These are phyloP conservation scores for Cystobasidium tubakii DNA, from an alignment of 768 basidiomycete species.

Conservation along the genomic window DNA sequence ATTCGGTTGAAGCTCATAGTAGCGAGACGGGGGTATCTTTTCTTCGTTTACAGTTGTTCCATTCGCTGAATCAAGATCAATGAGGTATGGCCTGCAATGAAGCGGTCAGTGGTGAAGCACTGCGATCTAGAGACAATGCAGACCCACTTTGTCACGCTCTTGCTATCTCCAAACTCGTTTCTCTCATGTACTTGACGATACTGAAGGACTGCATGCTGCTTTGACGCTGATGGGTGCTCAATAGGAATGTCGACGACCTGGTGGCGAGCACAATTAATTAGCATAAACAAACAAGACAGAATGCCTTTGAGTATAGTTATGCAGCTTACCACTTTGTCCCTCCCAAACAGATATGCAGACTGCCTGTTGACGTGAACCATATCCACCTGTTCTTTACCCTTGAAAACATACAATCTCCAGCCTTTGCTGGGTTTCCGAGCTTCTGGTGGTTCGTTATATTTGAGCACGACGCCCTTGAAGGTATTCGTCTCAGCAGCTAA, in stretches of 20 bases:
- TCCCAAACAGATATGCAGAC: slow-evolving; percentile 86
- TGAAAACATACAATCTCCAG: slow-evolving; percentile 97
- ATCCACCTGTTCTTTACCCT: slow-evolving; percentile 83
- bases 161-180: slow-evolving; percentile 75
- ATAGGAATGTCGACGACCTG: slow-evolving; percentile 64
- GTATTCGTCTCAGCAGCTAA: slow-evolving; percentile 89
- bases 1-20: slow-evolving; percentile 69
- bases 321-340: slow-evolving; percentile 70
- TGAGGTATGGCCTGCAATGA: slow-evolving; percentile 76
- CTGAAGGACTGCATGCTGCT: slow-evolving; percentile 96
- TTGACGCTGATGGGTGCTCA: slow-evolving; percentile 95
- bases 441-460: slow-evolving; percentile 98
- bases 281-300: too few relatives aligned
- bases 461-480: slow-evolving; percentile 60
- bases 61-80: slow-evolving; percentile 98
- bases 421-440: slow-evolving; percentile 81
- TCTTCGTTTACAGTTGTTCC: slow-evolving; percentile 85
- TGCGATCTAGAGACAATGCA: too few relatives aligned
- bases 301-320: background rate
- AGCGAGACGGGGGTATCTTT: slow-evolving; percentile 74
- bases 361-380: slow-evolving; percentile 86
- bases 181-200: slow-evolving; percentile 82
- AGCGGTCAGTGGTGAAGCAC: too few relatives aligned
- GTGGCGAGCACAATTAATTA: too few relatives aligned
- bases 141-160: slow-evolving; percentile 73